These are phyloP conservation scores for Gymnopilus dilepis DNA, from an alignment of 768 basidiomycete genomes.

Conservation along the genomic window DNA sequence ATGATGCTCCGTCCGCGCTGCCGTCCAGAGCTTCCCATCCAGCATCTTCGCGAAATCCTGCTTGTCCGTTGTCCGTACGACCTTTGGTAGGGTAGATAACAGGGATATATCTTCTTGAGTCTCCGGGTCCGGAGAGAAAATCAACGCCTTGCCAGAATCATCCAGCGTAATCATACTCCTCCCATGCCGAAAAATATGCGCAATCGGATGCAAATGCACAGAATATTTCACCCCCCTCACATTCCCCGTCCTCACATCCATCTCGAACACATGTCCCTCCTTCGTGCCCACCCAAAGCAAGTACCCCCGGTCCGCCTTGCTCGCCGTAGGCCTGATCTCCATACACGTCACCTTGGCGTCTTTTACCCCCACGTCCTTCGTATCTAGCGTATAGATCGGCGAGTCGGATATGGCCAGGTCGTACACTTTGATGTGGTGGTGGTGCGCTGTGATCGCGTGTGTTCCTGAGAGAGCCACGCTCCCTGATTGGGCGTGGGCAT, in stretches of 20 bases:
- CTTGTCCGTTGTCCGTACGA: constrained; percentile 78
- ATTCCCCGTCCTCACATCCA: constrained; percentile 69
- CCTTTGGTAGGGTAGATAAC: constrained; percentile 53
- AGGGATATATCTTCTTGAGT: constrained; percentile 50
- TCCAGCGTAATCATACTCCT: constrained; percentile 81
- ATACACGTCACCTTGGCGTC: constrained; percentile 76
- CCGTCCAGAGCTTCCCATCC: constrained; percentile 84
- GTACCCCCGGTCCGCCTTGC: constrained; percentile 56
- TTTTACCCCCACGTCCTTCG: constrained; percentile 65
- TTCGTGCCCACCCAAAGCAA: constrained; percentile 89
- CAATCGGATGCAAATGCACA: constrained; percentile 70
- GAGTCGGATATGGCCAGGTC: constrained; percentile 54
- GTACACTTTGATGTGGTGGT: constrained; percentile 67
- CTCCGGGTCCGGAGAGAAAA: constrained; percentile 62
- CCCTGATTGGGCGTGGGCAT: constrained; percentile 63
- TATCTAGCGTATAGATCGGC: constrained; percentile 58
- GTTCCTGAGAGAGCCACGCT: constrained; percentile 61
- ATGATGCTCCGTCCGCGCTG: constrained; percentile 57
- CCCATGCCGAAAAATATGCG: constrained; percentile 75
- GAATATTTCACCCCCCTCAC: constrained; percentile 62
- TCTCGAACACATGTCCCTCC: constrained; percentile 85
- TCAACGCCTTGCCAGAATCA: constrained; percentile 81
- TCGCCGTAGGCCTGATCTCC: constrained; percentile 68
- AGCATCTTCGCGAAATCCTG: constrained; percentile 80
- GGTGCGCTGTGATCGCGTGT: constrained; percentile 59